A percentile compares a stretch with the other conserved stretches of the same genome.
These are phyloP conservation scores for Heliosperma pusillum DNA, from an alignment of 148 eudicot genomes.

Conservation along the genomic window DNA sequence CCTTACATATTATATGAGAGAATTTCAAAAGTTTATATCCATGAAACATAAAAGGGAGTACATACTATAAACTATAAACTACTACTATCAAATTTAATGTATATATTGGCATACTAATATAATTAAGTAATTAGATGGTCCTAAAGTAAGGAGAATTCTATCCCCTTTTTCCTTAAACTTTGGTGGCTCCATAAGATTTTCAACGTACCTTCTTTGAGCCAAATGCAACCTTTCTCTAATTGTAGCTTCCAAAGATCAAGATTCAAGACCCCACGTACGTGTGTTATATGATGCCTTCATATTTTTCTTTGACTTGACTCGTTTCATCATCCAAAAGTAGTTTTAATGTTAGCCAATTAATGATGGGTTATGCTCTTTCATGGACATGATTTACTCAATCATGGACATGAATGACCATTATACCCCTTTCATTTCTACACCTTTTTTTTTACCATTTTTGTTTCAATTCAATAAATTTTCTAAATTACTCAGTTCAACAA, in stretches of 20 bases:
- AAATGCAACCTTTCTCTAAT: conserved; percentile 5
- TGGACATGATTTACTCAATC: no score
- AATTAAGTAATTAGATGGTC: background rate
- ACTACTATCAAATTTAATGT: no score
- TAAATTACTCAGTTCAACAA: no score
- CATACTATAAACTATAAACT: no score
- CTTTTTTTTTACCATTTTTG: no score
- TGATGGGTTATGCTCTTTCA: no score
- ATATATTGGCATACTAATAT: background rate
- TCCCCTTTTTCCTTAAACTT: background rate
- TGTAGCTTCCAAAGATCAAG: background rate
- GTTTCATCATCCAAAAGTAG: background rate
- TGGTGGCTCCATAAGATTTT: background rate
- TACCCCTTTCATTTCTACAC: no score
- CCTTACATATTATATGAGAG: no score
- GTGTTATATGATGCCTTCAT: background rate
- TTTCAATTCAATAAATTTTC: no score
- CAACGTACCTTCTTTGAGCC: conserved; percentile 11
- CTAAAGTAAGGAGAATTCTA: background rate
- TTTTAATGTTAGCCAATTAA: background rate
- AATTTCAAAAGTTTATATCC: no score
- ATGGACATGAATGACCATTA: no score
- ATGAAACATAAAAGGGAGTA: no score
- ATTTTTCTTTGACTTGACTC: conserved; percentile 10
- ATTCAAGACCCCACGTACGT: background rate